A percentile compares a stretch with the other conserved stretches of the same genome.
Conservation (phyloP, 768 basidiomycete species). For the Suillus luteus region DNA sequence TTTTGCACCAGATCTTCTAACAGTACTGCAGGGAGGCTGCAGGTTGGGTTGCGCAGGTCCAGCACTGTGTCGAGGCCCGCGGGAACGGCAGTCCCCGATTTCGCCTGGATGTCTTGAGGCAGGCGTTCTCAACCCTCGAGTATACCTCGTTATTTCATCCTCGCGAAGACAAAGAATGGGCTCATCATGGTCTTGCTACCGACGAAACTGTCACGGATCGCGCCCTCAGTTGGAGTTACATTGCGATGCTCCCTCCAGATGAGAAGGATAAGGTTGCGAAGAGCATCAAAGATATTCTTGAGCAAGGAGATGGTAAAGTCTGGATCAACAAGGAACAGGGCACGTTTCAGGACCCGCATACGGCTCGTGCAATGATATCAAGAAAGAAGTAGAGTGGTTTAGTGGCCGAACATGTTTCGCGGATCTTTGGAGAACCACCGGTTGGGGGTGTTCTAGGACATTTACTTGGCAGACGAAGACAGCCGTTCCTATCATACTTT, state of each 20-base stretch:
- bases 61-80: slow-evolving; percentile 65
- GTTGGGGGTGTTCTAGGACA: background rate
- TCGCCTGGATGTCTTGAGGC: slow-evolving; percentile 73
- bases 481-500: background rate
- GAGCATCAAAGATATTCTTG: slow-evolving; percentile 56
- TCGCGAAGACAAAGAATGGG: slow-evolving; percentile 55
- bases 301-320: slow-evolving; percentile 59
- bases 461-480: background rate
- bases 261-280: slow-evolving; percentile 54
- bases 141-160: slow-evolving; percentile 65
- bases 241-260: slow-evolving; percentile 59
- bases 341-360: slow-evolving; percentile 80
- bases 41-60: slow-evolving; percentile 75
- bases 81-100: slow-evolving; percentile 78
- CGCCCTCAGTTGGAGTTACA: slow-evolving; percentile 83
- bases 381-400: slow-evolving; percentile 38
- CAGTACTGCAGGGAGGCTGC: slow-evolving; percentile 48
- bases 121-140: slow-evolving; percentile 59
- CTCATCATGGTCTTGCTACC: slow-evolving; percentile 53
- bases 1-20: background rate
- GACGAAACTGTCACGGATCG: slow-evolving; percentile 63
- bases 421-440: background rate
- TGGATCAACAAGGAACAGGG: slow-evolving; percentile 80
- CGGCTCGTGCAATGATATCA: slow-evolving; percentile 57
- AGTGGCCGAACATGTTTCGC: background rate